Percentiles rank a stretch among this genome's conserved stretches.
These are phyloP conservation scores for Aspergillus sp. DNA, from an alignment of 2,329 filamentous ascomycete species.

Conservation along the genomic window DNA sequence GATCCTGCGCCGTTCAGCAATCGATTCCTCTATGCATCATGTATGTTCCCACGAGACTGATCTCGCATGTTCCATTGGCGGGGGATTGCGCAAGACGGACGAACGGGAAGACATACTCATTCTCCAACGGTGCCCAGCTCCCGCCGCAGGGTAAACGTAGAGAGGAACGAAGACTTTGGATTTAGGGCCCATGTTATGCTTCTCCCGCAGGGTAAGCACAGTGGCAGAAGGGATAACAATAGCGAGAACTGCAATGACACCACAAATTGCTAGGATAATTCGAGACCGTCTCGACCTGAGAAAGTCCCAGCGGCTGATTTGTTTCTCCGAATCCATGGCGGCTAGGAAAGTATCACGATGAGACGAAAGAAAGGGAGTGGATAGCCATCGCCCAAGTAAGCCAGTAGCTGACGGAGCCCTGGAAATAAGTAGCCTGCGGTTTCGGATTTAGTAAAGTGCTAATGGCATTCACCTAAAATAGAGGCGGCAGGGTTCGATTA, in stretches of 20 bases:
- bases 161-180: constrained; percentile 40
- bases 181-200: constrained; percentile 27
- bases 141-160: constrained; percentile 41
- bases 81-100: too few relatives aligned
- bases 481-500: constrained; percentile 10
- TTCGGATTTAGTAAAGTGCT: neutral
- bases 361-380: constrained; percentile 2
- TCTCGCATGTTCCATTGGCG: too few relatives aligned
- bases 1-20: constrained; percentile 25
- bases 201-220: constrained; percentile 24
- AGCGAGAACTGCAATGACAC: constrained; percentile 22
- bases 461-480: constrained; percentile 8
- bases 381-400: constrained; percentile 5
- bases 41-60: constrained; percentile 8
- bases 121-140: constrained; percentile 37
- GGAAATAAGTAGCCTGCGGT: neutral
- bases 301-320: constrained; percentile 22
- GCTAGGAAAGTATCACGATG: constrained; percentile 8
- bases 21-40: constrained; percentile 7
- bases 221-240: constrained; percentile 25
- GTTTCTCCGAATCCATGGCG: constrained; percentile 18
- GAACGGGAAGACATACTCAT: constrained; percentile 31
- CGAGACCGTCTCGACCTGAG: constrained; percentile 21
- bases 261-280: constrained; percentile 16
- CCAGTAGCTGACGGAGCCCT: neutral